Base-by-base conservation (phyloP, 257 asterid genomes). In the Leonotis leonurus region DNA sequence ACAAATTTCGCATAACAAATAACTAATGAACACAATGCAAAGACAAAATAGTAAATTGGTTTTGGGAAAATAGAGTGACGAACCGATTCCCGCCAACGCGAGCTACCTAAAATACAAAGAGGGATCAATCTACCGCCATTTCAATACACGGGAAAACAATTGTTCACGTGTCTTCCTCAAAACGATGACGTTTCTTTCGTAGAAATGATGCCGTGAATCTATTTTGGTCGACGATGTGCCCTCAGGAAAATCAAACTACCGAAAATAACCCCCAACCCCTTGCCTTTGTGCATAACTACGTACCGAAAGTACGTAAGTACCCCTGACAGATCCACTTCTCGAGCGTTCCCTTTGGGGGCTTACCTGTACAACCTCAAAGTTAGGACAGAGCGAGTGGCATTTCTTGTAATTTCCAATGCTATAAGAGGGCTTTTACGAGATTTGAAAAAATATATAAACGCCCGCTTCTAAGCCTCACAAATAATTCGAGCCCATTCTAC, bases 101-200 rank as follows among this genome's bases (percentile, higher is more conserved):
- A 21, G 24, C 17, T 26, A 5, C 35, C 46, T 30, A n/a, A 22
- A 20, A 33, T 18, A 26, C 44, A 8, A 16, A 7, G 20, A 20
- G 25, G 5, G 35, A 1, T 14, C 37, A 27, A 30, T 39, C 65
- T 76, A 75, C 81, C 81, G 81, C 81, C 81, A 68, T 18, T 41
- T 67, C 27, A 12, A 62, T 33, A 40, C 52, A 20, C 12, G 4
- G 6, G 58, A 1, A 24, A 3, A 29, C n/a, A 5, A 3, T 9
- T 0, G 13, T 7, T 25, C 1, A 10, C 4, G 13, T 27, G 18
- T 10, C 0, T 1, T 4, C 8, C 36, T 17, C 18, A 2, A 37
- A 24, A 40, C 52, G 52, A 5, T 39, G 7, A 0, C 62, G 46
- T 33, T 8, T 5, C 35, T 4, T 5, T 30, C 35, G 26, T 7